These are phyloP conservation scores for Nakazawaea anatomiae DNA, from an alignment of 805 yeast species.

Conservation along the genomic window DNA sequence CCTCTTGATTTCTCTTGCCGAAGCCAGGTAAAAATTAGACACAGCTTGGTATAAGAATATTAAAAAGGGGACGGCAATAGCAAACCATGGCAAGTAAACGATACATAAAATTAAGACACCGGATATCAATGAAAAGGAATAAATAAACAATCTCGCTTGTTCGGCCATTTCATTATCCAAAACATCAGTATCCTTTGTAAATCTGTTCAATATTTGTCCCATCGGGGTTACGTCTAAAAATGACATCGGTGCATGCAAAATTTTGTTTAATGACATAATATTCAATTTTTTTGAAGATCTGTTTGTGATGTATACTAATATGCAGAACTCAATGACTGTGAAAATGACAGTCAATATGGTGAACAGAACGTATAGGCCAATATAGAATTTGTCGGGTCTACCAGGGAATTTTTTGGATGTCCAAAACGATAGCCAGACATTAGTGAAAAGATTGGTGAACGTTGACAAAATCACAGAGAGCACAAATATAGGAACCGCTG, in stretches of 20 bases:
- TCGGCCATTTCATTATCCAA: constrained; percentile 77
- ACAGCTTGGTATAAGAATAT: constrained; percentile 30
- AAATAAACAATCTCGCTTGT: constrained; percentile 56
- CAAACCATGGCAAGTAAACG: constrained; percentile 48
- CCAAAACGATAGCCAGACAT: constrained; percentile 85
- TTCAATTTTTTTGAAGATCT: constrained; percentile 53
- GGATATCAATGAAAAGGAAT: constrained; percentile 33
- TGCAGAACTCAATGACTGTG: constrained; percentile 35
- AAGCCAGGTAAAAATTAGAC: constrained; percentile 41
- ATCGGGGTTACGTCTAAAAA: constrained; percentile 83
- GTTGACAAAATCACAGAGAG: constrained; percentile 29
- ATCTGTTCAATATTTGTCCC: constrained; percentile 80
- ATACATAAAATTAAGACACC: constrained; percentile 34
- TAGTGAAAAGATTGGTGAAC: constrained; percentile 51
- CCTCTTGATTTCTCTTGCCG: constrained; percentile 42
- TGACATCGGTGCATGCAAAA: constrained; percentile 76
- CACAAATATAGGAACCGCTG: constrained; percentile 23
- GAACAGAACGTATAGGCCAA: constrained; percentile 66
- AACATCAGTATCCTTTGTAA: constrained; percentile 82
- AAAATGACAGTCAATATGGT: constrained; percentile 42
- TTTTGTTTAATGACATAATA: constrained; percentile 48
- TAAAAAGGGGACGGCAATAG: constrained; percentile 49
- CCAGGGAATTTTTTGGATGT: constrained; percentile 42
- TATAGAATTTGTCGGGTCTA: constrained; percentile 48
- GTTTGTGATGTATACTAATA: constrained; percentile 45